A percentile compares a stretch with the other conserved stretches of the same genome.
Evolutionary conservation across 306 rosid genomes (phyloP).

Genomic region (Abrus pulchellus): DNA sequence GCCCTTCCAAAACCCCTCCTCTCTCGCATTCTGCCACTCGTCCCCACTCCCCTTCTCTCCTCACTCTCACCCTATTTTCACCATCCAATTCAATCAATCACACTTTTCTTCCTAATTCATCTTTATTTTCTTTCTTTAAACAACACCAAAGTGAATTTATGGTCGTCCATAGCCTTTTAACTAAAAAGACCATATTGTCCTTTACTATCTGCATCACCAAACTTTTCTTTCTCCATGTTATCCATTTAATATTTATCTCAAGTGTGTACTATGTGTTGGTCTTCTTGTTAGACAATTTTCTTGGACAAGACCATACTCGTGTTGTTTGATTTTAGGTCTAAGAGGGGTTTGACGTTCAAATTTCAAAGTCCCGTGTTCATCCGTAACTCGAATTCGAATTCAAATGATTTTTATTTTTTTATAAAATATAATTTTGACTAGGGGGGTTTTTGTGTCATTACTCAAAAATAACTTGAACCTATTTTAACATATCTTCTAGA

Average conservation of each 20-base stretch:
- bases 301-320: background rate
- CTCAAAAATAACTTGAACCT: background rate
- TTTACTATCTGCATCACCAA: background rate
- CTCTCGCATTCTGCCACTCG: constrained; percentile 41
- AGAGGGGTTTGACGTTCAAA: background rate
- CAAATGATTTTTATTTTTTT: background rate
- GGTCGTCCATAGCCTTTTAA: constrained; percentile 2
- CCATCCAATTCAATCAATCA: too few relatives aligned
- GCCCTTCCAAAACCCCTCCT: constrained; percentile 45
- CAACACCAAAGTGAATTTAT: background rate
- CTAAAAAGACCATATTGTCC: background rate
- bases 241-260: background rate
- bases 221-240: background rate
- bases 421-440: background rate
- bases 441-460: background rate
- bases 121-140: too few relatives aligned
- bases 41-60: constrained; percentile 41
- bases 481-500: background rate
- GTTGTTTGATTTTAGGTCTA: background rate
- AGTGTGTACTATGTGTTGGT: too few relatives aligned
- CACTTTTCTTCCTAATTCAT: too few relatives aligned
- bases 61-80: constrained; percentile 10
- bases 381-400: background rate
- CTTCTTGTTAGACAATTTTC: background rate
- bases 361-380: background rate